Base-by-base conservation (phyloP, 306 rosid species). In the Begonia loranthoides region DNA sequence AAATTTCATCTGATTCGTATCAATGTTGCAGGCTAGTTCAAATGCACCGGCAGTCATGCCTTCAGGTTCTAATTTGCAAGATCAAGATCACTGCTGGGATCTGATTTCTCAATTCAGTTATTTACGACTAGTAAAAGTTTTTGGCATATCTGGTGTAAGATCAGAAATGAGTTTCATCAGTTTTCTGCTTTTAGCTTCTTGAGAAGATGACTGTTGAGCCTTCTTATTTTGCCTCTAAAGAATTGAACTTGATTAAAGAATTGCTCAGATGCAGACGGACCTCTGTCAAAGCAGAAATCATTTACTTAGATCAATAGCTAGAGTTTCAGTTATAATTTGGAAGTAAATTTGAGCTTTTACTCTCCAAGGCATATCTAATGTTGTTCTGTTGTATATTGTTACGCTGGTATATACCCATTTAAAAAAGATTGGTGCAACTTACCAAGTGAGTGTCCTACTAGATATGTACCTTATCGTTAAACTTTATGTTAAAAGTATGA, bases 141-240 rank as follows among this genome's bases (percentile, higher is more conserved):
- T 54, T n/a, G 72, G 74, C 55, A 51, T 75, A 43, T 45, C 59
- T 52, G 79, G 73, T 38, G 43, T 28, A 41, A 62, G 73, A 62
- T 15, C 67, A 11, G 89, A 84, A 33, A 40, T 80, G 36, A 77
- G 73, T 63, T 68, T 84, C 38, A 70, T 84, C 70, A 54, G 16
- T 24, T 64, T 75, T 57, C 50, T 80, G 56, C 81, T 84, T 57
- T 56, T 48, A 43, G 40, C 52, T 57, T 75, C 79, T 84, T 21
- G 81, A 77, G 70, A 65, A 50, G 68, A 70, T 84, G 89, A 60
- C 40, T 17, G 68, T 84, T 58, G 68, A 61, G 59, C 79, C 89
- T 47, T 66, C 58, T 65, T 28, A 28, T 28, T 16, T 44, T 14
- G 12, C 0, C 19, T n/a, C 45, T 19, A 67, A 46, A 13, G 73